phyloP scores from a whole-genome alignment of 129 eudicot species.

The Pittosporum tobira region DNA sequence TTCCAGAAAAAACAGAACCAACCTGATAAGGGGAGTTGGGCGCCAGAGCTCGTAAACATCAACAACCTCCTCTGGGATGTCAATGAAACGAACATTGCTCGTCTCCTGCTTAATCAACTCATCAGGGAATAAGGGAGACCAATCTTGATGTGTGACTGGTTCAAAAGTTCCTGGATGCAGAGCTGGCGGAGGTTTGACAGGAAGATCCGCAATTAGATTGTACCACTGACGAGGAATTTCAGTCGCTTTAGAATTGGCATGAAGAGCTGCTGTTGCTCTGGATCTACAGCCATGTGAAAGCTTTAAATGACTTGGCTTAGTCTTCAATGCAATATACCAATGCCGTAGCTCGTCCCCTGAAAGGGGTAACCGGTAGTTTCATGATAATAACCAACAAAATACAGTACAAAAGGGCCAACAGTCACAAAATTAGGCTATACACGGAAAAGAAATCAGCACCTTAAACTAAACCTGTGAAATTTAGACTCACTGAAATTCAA shows the following conservation, averaged over 20 bases:
- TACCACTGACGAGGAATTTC: constrained; percentile 82
- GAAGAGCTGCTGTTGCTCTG: constrained; percentile 16
- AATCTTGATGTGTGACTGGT: constrained; percentile 71
- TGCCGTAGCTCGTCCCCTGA: constrained; percentile 35
- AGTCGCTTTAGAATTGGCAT: constrained; percentile 19
- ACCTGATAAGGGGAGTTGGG: constrained; percentile 95
- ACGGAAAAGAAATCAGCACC: neutral
- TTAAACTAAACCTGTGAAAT: neutral
- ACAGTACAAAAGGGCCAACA: neutral
- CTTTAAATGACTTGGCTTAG: constrained; percentile 26
- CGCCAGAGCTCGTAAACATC: constrained; percentile 89
- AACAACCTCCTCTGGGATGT: constrained; percentile 75
- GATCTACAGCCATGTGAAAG: constrained; percentile 24
- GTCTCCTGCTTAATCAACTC: constrained; percentile 82
- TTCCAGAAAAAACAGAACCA: constrained; percentile 9
- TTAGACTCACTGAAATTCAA: neutral
- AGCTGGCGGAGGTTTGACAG: constrained; percentile 78
- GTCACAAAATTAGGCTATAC: neutral
- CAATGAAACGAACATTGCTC: constrained; percentile 43
- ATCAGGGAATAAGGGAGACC: constrained; percentile 70
- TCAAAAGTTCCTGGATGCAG: constrained; percentile 68
- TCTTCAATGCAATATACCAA: constrained; percentile 14
- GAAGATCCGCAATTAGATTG: constrained; percentile 78
- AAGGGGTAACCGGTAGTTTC: constrained; percentile 1
- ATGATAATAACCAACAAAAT: neutral